Evolutionary conservation across 768 basidiomycete genomes (phyloP), one percentile per base, ranked within the genome.

Genomic region (Calvatia gigantea): DNA sequence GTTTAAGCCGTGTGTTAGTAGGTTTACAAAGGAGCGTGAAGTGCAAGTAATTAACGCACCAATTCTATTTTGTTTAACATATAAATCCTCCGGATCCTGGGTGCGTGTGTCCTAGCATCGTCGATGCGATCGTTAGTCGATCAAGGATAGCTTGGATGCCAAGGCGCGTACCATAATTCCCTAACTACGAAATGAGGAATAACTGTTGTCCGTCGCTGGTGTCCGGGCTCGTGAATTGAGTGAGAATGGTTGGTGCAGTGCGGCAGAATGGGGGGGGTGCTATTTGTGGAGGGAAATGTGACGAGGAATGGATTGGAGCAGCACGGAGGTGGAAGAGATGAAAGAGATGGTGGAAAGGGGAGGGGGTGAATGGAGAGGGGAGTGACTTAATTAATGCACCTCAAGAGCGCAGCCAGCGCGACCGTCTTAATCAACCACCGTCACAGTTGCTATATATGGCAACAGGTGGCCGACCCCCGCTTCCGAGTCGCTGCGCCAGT

Each of bases 21-120:
- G 52, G 55, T 29, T 51, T 33, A 21, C 39, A 38, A 32, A 25
- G 42, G 56, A 55, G 37, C 32, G 43, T 33, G 47, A n/a, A 41
- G 23, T 33, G 41, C 28, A 39, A 51, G 56, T 49, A 46, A 48
- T 58, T 31, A 52, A 65, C 60, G 52, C 59, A 96, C 96, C 96
- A 65, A 99, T 98, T 69, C 94, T 85, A 71, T 97, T 91, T 76
- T 99, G 96, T 70, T 89, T 92, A 60, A 98, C 94, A 70, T 97
- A 99, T 67, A 94, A 84, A 64, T 95, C 94, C 71, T 98, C 95
- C 55, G 96, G 96, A 77, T 99, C 96, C 73, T 89, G 86, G 63
- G 81, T 76, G 61, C 76, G 79, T 43, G 83, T 69, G 60, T 88
- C 86, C 87, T 90, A 67, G 8, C 27, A 49, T 42, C 51, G 61